Evolutionary conservation across 1,284 basidiomycete genomes (phyloP), one percentile per base, ranked within the genome.

Genomic region (Moesziomyces parantarcticus): DNA sequence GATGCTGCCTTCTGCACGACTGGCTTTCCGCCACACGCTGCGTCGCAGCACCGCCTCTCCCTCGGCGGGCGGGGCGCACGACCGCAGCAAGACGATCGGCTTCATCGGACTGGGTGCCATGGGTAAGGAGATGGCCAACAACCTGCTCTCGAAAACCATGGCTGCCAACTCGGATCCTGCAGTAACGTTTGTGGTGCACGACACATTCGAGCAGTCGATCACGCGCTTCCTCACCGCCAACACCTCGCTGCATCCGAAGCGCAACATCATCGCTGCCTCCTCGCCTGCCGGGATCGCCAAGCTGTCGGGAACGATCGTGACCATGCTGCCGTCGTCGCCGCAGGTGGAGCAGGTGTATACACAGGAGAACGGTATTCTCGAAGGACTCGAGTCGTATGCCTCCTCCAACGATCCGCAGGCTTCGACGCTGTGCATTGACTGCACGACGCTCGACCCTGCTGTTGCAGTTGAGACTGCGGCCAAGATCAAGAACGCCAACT

Each of bases 261-360:
- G 82, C 9, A 76, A 79, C 50, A 75, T 84, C 36, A 46, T 83
- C 5, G 75, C 80, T 16, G 80, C 80, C 18, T 77, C 71, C 7
- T 77, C 77, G 0, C 84, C 84, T 3, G 82, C 82, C 0, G 86
- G 86, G 1, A 85, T 86, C 25, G 84, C 85, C 0, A 74, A 73
- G n/a, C 57, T 75, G 5, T 90, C 92, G 16, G 85, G 87, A 41
- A 90, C 89, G 10, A 87, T 94, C 46, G 84, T 94, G 55, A 93
- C 92, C 18, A 93, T 94, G 92, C 87, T 94, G 7, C 93, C 92
- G 0, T 93, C 92, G 1, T 92, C 92, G 4, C 90, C 92, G 0
- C 89, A 94, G 66, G 92, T 94, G 47, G 85, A 88, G 44, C 84
- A 86, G 53, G 92, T 93, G 10, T 94, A 93, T 80, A 84, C 86